Base-by-base conservation (phyloP, 768 basidiomycete species). In the Mycena crocata region DNA sequence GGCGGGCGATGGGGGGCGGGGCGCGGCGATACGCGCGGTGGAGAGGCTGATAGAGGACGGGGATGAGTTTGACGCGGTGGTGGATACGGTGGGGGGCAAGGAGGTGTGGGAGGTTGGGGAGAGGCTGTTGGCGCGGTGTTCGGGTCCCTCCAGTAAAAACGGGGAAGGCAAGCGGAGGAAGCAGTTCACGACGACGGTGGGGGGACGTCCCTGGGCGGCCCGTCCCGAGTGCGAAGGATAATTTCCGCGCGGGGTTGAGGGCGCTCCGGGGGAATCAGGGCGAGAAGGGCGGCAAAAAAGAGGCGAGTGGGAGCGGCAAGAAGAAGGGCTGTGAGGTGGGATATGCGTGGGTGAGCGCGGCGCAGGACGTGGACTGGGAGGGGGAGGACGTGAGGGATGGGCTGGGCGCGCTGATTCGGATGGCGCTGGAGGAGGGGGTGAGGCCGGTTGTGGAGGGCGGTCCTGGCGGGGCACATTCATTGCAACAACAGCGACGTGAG, bases 1-100 rank as follows among this genome's bases (percentile, higher is more conserved):
- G 10, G 66, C 59, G 19, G 80, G 78, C 46, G 83, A 79, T 52
- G 60, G 65, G 26, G 85, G 86, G 10, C 75, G 84, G 4, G 85
- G 84, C 5, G 82, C 84, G 26, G 81, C 81, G 56, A 81, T 85
- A 15, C 75, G 86, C 52, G 85, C 90, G 34, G 77, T 91, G 34
- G 85, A 85, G 58, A 77, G 83, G 59, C 72, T 89, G 23, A 78
- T 79, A 28, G 82, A 78, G 50, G 88, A 88, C 51, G 87, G 86
- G 26, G 85, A 87, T 64, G 78, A 80, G 35, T 92, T 96, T 76
- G 94, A 96, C 74, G 91, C 89, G 24, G 85, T 98, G 3, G 76
- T 96, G 66, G 96, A 97, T 76, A 92, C 92, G 1, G 79, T 94
- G 21, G 95, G 95, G 5, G 94, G 95, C 19, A 86, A 86, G 73